Percentiles rank a stretch among this genome's conserved stretches.
Conservation (phyloP, 495 filamentous ascomycete genomes). For the Penicillium cinerascens region DNA sequence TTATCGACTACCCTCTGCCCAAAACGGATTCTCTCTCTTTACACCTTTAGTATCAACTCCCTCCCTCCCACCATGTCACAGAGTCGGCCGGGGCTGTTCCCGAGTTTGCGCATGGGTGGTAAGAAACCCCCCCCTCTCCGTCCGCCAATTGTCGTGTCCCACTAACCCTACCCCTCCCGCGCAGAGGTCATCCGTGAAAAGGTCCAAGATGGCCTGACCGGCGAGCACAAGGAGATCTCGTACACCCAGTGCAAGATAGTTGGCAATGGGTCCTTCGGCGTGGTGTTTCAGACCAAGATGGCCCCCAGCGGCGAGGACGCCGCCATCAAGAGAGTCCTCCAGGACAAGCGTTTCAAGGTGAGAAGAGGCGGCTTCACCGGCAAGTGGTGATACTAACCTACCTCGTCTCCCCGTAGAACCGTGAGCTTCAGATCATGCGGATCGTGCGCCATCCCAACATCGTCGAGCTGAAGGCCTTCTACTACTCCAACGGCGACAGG, state of each 20-base stretch:
- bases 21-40: slow-evolving; percentile 26
- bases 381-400: neutral
- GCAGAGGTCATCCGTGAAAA: slow-evolving; percentile 97
- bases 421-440: slow-evolving; percentile 98
- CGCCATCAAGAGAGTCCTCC: slow-evolving; percentile 96
- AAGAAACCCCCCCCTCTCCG: slow-evolving; percentile 34
- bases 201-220: slow-evolving; percentile 96
- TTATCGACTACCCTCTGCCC: slow-evolving; percentile 12
- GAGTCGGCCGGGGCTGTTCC: slow-evolving; percentile 71
- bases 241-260: slow-evolving; percentile 99
- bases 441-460: slow-evolving; percentile 99
- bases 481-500: slow-evolving; percentile 97
- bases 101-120: slow-evolving; percentile 81
- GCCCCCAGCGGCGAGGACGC: slow-evolving; percentile 96
- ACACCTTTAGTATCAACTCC: slow-evolving; percentile 30
- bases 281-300: slow-evolving; percentile 98
- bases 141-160: slow-evolving; percentile 5
- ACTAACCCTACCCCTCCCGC: slow-evolving; percentile 7
- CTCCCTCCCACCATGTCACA: slow-evolving; percentile 59
- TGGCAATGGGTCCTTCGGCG: slow-evolving; percentile 98
- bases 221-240: slow-evolving; percentile 91
- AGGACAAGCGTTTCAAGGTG: slow-evolving; percentile 99
- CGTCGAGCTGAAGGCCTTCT: slow-evolving; percentile 97
- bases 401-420: slow-evolving; percentile 62
- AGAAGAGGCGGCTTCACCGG: slow-evolving; percentile 3